Base-by-base conservation (phyloP, 495 filamentous ascomycete species). In the Hypomontagnella monticulosa region DNA sequence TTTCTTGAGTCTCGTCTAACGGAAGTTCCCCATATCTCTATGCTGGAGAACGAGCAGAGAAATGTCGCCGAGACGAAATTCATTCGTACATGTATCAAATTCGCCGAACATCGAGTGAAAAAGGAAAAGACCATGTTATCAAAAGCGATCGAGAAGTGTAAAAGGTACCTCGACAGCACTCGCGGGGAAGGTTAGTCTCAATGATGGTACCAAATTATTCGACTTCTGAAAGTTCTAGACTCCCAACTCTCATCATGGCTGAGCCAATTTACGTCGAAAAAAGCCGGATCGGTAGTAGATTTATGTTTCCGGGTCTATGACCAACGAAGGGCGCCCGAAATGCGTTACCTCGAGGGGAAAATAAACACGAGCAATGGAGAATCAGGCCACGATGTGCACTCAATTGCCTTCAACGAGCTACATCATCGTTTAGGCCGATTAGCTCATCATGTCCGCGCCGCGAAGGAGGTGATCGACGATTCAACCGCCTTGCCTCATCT, bases 1-100 rank as follows among this genome's bases (percentile, higher is more conserved):
- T 74, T 75, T 41, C 60, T 78, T 11, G 38, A 38, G n/a, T 37
- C 40, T 2, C 30, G 27, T 10, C 41, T 68, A 1, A 2, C 0
- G 23, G 14, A 55, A 8, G 30, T 63, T 15, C 33, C 11, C 4
- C 20, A 3, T 30, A 57, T 58, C 12, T 37, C 37, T 18, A n/a
- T n/a, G 15, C 12, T 30, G 1, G n/a, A 38, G 5, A 18, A 32
- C 19, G 12, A 44, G 4, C 4, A 32, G 47, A 61, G 47, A 18
- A 7, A 14, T 8, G 3, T 1, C 11, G 12, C 14, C 5, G 46
- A 63, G n/a, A 27, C 30, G n/a, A 14, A 49, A 11, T 54, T 68
- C 36, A 19, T 33, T 0, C 14, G 8, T 4, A 32, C 10, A 47
- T 58, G 58, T 5, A 54, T 68, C 16, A 18, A 27, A 8, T 63